Percentiles rank a stretch among this genome's conserved stretches.
phyloP scores from a whole-genome alignment of 2,329 filamentous ascomycete species.

The Aspergillus fischeri region DNA sequence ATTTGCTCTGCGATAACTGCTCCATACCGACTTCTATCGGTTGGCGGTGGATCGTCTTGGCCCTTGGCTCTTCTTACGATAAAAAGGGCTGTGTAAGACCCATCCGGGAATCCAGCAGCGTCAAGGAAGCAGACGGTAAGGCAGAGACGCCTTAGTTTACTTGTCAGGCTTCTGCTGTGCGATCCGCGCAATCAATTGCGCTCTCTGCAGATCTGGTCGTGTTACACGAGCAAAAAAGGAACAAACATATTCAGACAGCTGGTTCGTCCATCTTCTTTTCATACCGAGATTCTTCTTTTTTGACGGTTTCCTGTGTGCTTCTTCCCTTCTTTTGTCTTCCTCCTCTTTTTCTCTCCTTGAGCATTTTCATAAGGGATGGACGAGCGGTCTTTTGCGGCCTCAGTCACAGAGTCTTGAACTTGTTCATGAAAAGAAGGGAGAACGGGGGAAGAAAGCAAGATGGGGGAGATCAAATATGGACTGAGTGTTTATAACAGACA shows the following conservation, averaged over 20 bases:
- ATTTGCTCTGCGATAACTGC: neutral
- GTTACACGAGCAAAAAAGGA: constrained; percentile 28
- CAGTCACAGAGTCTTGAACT: neutral
- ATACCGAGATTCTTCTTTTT: constrained; percentile 5
- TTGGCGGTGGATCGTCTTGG: neutral
- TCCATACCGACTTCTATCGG: neutral
- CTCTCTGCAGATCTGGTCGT: constrained; percentile 25
- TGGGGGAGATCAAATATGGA: neutral
- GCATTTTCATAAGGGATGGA: neutral
- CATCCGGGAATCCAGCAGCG: constrained; percentile 5
- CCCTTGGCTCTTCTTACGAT: neutral
- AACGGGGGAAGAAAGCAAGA: neutral
- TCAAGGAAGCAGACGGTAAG: neutral
- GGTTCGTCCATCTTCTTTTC: constrained; percentile 22
- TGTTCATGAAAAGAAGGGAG: neutral
- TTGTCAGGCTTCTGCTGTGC: constrained; percentile 15
- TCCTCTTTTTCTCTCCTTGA: neutral
- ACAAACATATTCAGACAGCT: constrained; percentile 31
- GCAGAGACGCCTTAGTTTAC: constrained; percentile 14
- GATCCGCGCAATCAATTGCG: constrained; percentile 18
- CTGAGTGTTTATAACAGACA: neutral
- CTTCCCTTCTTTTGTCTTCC: constrained; percentile 1
- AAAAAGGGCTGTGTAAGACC: constrained; percentile 4
- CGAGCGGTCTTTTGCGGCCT: neutral
- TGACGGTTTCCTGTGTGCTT: neutral